These are phyloP conservation scores for Bothriochloa decipiens DNA, from an alignment of 176 grass and related monocot species.

Conservation along the genomic window DNA sequence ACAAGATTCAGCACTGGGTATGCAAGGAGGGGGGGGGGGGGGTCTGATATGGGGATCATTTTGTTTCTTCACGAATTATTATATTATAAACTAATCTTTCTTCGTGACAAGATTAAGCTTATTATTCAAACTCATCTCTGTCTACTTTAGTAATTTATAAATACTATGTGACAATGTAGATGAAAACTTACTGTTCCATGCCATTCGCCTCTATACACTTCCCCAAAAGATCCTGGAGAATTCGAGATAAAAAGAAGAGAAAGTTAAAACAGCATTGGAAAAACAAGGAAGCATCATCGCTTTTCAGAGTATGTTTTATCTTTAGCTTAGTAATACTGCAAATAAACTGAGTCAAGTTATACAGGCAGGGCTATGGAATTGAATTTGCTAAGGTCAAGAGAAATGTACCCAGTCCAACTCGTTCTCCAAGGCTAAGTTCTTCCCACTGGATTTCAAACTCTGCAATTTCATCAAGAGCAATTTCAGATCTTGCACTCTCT, in stretches of 20 bases:
- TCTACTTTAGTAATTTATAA: conserved; percentile 24
- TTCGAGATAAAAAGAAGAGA: conserved; percentile 35
- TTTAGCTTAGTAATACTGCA: conserved; percentile 1
- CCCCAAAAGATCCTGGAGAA: conserved; percentile 79
- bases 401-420: conserved; percentile 92
- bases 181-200: conserved; percentile 89
- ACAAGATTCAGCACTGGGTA: conserved; percentile 17
- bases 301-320: not conserved
- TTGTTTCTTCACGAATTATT: conserved; percentile 8
- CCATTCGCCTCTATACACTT: conserved; percentile 98
- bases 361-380: conserved; percentile 3
- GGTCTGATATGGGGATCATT: too few species aligned
- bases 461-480: conserved; percentile 74
- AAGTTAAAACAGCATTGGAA: conserved; percentile 32
- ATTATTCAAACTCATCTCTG: not conserved
- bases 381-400: conserved; percentile 22
- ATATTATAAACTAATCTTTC: conserved; percentile 25
- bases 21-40: too few species aligned
- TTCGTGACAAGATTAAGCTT: not conserved
- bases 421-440: conserved; percentile 83
- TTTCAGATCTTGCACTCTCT: conserved; percentile 87
- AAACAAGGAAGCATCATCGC: not conserved
- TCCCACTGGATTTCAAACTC: conserved; percentile 98
- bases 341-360: not conserved
- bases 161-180: conserved; percentile 13